Base-by-base conservation (phyloP, 2,329 filamentous ascomycete genomes). In the Berkeleyomyces basicola region DNA sequence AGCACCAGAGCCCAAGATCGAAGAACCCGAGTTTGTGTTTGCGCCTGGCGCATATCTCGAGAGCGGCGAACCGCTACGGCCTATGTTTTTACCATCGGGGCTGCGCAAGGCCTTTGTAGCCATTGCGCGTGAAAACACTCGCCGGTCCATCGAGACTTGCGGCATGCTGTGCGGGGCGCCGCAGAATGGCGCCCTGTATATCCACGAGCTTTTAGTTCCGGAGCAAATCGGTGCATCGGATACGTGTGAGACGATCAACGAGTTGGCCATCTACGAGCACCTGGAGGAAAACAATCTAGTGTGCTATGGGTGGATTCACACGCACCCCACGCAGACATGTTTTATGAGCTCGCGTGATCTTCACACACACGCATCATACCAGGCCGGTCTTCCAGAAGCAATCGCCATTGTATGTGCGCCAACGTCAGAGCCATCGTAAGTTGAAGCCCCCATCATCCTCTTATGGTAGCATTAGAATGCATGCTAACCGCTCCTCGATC, bases 321-420 rank as follows among this genome's bases (percentile, higher is more conserved):
- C 93, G 0, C 93, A 99, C 72, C 93, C 93, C 0, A 90, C 87
- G 0, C 93, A 99, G 74, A 95, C 90, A 0, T 99, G 93, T 73
- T 99, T 99, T 72, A 95, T 99, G 88, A 96, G 90, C 71, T 93
- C 87, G 58, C 79, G 92, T 59, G 93, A 99, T 70, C 71, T 97
- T 67, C 93, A 99, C 71, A 99, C 95, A 0, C 92, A 96, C 70
- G 85, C 86, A 2, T 90, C 90, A 9, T 97, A 96, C 71, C 93
- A 99, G 73, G 85, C 93, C 65, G 96, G 96, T 90, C 82, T 97
- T 74, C 86, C 90, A 0, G 93, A 99, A 77, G 95, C 89, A 68
- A 90, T 99, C 66, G 93, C 93, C 3, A 95, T 99, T 69, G 93
- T 99, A 46, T 99, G 93, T 74, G 89, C 93, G 4, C 93, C 93